These are phyloP conservation scores for Raddia distichophylla DNA, from an alignment of 176 grass and related monocot species.

Conservation along the genomic window DNA sequence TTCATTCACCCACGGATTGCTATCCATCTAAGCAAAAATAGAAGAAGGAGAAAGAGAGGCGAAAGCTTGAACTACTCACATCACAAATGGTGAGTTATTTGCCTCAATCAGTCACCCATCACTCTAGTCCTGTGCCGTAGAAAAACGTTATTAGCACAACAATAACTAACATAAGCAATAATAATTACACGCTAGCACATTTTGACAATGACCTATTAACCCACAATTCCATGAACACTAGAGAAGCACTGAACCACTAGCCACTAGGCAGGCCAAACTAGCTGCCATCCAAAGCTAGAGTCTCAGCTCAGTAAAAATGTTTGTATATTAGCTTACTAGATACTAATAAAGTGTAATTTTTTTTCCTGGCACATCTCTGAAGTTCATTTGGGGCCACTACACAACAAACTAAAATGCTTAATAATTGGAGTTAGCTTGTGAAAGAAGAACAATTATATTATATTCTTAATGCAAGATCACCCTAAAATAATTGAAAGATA, in stretches of 20 bases:
- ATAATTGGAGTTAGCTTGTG: neutral
- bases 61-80: slow-evolving; percentile 43
- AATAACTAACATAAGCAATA: slow-evolving; percentile 66
- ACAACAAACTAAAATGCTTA: neutral
- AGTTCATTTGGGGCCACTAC: neutral
- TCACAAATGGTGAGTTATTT: slow-evolving; percentile 72
- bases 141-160: slow-evolving; percentile 56
- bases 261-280: slow-evolving; percentile 2
- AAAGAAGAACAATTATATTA: neutral
- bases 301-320: neutral
- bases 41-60: slow-evolving; percentile 23
- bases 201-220: slow-evolving; percentile 54
- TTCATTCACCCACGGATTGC: slow-evolving; percentile 38
- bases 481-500: slow-evolving; percentile 18
- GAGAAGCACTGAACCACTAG: neutral
- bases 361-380: neutral
- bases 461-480: neutral
- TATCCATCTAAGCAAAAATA: slow-evolving; percentile 64
- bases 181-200: slow-evolving; percentile 54
- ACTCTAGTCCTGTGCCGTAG: slow-evolving; percentile 38
- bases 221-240: slow-evolving; percentile 41
- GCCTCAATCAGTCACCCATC: slow-evolving; percentile 60
- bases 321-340: neutral
- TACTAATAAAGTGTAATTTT: neutral
- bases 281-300: neutral